Base-by-base conservation (phyloP, 305 asterid species). In the Coffea humblotiana region DNA sequence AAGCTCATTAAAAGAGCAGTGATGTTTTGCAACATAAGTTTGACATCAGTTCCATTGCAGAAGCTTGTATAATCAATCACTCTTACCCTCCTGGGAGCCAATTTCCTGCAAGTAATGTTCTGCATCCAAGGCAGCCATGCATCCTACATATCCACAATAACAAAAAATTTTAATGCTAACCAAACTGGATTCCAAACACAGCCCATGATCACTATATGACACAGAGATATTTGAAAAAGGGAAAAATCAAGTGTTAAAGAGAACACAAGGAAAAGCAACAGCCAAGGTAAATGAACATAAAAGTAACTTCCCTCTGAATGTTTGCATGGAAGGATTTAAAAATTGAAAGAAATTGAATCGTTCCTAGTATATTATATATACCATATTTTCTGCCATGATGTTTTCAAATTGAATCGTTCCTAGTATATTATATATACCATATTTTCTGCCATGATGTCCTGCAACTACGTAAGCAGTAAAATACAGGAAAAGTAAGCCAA, bases 71-170 rank as follows among this genome's bases (percentile, higher is more conserved):
- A 72, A 75, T 94, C 92, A 96, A 85, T 92, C 97, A 81, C 93
- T 90, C 97, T 92, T 96, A 83, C 94, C 99, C 92, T 86, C 95
- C 85, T 92, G 98, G 60, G 97, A 78, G 82, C 95, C 97, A 77
- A 90, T 87, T 79, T 88, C 98, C 80, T 94, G 99, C 85, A 96
- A 92, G 86, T 90, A 96, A 85, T 96, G 99, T 84, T 96, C 98
- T 54, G 99, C 99, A 88, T 96, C 98, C 77, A 96, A 81, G 60
- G 99, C 98, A 51, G 98, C 98, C 98, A 94, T 96, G 88, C 98
- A 94, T 64, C 99, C 97, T 96, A 89, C 92, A 86, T 40, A 61
- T 47, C 32, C 75, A 23, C 77, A 81, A 45, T 5, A 75, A 40
- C 15, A 70, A 16, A 52, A 21, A 13, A 13, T 16, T 23, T 52